Conservation (phyloP, 1,139 yeast genomes). For the Geotrichum candidum region DNA sequence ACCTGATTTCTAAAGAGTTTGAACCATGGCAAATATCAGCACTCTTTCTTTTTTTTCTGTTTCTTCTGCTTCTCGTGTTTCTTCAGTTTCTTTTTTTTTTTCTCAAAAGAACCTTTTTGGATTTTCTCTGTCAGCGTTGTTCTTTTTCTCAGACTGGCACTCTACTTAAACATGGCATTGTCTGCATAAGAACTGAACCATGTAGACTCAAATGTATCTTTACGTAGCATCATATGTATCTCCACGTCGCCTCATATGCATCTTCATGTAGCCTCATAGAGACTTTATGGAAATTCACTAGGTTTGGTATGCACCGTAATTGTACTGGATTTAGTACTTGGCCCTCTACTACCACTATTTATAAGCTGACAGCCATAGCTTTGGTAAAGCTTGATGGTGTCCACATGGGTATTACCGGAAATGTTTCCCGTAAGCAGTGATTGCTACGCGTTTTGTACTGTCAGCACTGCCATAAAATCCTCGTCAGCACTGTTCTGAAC, state of each 20-base stretch:
- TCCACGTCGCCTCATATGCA: background rate
- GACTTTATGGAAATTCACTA: background rate
- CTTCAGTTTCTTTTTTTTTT: too few species aligned
- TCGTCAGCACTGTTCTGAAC: too few species aligned
- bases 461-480: too few species aligned
- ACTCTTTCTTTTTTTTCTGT: background rate
- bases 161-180: background rate
- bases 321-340: too few species aligned
- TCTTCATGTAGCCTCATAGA: background rate
- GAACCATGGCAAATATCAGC: background rate
- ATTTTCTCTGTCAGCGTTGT: background rate
- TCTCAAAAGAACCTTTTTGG: background rate
- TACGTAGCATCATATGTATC: background rate
- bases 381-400: too few species aligned
- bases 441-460: too few species aligned
- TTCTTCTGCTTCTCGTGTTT: too few species aligned
- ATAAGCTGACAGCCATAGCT: too few species aligned
- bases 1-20: background rate
- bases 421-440: too few species aligned
- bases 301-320: background rate
- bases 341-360: too few species aligned
- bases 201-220: background rate
- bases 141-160: background rate
- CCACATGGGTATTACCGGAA: too few species aligned
- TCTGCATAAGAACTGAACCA: background rate